Conservation (phyloP, 164 flowering plant genomes). For the Euptelea pleiosperma region DNA sequence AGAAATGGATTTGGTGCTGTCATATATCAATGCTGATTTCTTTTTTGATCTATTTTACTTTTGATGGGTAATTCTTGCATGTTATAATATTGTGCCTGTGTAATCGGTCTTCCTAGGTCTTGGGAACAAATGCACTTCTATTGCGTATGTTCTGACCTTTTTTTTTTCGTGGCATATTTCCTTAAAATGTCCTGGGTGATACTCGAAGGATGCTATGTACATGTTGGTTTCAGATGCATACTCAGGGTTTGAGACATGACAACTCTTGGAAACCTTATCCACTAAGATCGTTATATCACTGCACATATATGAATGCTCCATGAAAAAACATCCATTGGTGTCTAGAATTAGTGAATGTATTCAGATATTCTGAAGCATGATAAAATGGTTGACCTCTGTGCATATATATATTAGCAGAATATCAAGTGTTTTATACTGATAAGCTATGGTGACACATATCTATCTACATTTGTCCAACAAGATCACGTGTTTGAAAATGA, state of each 20-base stretch:
- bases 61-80: neutral
- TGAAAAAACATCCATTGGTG: neutral
- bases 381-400: neutral
- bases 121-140: neutral
- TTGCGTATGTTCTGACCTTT: no score
- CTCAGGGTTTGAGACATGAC: neutral
- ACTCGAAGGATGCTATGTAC: neutral
- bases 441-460: neutral
- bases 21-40: no score
- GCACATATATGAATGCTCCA: neutral
- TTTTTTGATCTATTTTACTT: neutral
- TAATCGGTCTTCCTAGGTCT: neutral
- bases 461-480: neutral
- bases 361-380: neutral
- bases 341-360: neutral
- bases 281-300: neutral
- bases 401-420: neutral
- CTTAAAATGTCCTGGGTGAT: neutral
- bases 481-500: neutral
- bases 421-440: neutral
- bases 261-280: neutral
- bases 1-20: no score
- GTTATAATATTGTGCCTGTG: no score
- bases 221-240: conserved; percentile 3
- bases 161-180: neutral